Evolutionary conservation across 495 filamentous ascomycete genomes (phyloP).

Genomic region (Penicillium crystallinum): DNA sequence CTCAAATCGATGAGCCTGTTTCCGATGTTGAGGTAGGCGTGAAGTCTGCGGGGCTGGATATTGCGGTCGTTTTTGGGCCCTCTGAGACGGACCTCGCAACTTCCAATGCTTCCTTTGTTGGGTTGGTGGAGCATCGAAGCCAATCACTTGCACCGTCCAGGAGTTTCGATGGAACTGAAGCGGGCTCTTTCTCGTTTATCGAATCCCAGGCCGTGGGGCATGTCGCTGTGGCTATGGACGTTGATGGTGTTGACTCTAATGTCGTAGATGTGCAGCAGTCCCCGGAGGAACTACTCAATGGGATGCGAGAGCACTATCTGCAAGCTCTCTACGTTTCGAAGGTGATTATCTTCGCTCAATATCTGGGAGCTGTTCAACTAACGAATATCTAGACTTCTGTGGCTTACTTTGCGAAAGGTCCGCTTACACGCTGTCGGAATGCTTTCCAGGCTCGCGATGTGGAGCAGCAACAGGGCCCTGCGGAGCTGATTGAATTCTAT

Average conservation of each 20-base stretch:
- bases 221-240: constrained; percentile 10
- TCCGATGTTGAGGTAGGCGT: constrained; percentile 15
- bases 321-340: constrained; percentile 89
- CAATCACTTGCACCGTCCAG: constrained; percentile 16
- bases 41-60: constrained; percentile 26
- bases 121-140: constrained; percentile 15
- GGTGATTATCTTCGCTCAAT: constrained; percentile 36
- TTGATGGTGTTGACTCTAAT: constrained; percentile 11
- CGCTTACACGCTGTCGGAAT: constrained; percentile 78
- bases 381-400: constrained; percentile 62
- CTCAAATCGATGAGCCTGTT: constrained; percentile 33
- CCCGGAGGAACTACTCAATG: constrained; percentile 60
- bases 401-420: constrained; percentile 96
- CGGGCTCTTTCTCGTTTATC: constrained; percentile 2
- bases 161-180: neutral
- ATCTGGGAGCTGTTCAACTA: constrained; percentile 1
- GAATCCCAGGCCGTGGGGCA: constrained; percentile 13
- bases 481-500: constrained; percentile 61
- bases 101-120: constrained; percentile 18
- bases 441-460: constrained; percentile 60
- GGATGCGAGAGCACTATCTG: constrained; percentile 70
- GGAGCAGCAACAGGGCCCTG: constrained; percentile 20
- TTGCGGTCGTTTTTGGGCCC: constrained; percentile 31
- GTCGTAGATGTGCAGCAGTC: constrained; percentile 39
- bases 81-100: constrained; percentile 2